Evolutionary conservation across 192 early-diverging fungal species (phyloP).

Genomic region (Phlyctochytrium arcticum): DNA sequence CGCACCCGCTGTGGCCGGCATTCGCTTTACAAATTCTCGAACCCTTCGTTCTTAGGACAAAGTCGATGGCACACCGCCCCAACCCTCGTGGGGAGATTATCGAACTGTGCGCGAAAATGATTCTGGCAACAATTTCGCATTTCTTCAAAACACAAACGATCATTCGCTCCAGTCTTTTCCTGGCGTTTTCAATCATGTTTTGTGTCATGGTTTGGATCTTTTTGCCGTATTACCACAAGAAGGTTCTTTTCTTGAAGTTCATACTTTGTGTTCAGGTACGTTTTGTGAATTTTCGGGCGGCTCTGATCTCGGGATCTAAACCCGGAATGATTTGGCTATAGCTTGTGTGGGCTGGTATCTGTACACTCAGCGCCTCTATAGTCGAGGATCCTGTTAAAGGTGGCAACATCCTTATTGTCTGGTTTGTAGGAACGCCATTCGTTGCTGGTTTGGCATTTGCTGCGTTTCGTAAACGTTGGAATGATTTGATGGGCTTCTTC

Average conservation of each 20-base stretch:
- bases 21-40: too few species aligned
- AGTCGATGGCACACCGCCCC: background rate
- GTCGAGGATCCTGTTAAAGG: background rate
- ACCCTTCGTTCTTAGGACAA: too few species aligned
- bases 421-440: background rate
- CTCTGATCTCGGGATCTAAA: background rate
- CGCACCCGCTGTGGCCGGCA: too few species aligned
- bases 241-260: conserved; percentile 9
- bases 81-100: conserved; percentile 1
- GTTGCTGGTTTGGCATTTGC: background rate
- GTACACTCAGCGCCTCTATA: too few species aligned
- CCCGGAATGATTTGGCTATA: background rate
- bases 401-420: background rate
- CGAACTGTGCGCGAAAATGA: conserved; percentile 6
- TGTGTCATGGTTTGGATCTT: background rate
- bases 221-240: conserved; percentile 6
- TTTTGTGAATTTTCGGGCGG: background rate
- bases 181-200: background rate
- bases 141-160: background rate
- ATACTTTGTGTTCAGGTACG: conserved; percentile 8
- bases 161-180: background rate
- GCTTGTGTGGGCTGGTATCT: conserved; percentile 8
- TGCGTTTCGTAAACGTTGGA: too few species aligned
- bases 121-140: background rate
- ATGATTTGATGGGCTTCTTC: too few species aligned